Base-by-base conservation (phyloP, 2,329 filamentous ascomycete species). In the Diatrype stigma region DNA sequence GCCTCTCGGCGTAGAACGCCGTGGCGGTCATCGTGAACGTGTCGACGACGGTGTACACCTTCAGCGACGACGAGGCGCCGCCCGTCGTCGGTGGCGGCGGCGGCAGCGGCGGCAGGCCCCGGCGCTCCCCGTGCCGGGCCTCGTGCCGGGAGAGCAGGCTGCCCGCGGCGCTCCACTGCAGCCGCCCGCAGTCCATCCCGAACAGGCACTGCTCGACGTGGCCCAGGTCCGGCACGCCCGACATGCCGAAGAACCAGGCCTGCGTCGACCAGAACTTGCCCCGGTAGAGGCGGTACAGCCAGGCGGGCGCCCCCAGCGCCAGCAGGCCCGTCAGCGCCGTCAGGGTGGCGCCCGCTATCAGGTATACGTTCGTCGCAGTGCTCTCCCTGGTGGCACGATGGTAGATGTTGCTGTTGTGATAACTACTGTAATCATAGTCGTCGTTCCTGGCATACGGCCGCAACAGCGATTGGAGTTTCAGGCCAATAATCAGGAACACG, bases 231-330 rank as follows among this genome's bases (percentile, higher is more conserved):
- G 51, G 54, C 2, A 54, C 38, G 17, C 54, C 54, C 28, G 52
- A 34, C 6, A 56, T 34, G 12, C 54, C 54, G 10, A 56, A 28
- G 22, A 56, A 52, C 21, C 40, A 35, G 2, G 54, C 54, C 32
- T 55, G 54, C 3, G 52, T 55, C 3, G 48, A 51, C 54, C 54
- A 56, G 26, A 56, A 56, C 37, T 56, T 56, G 19, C 54, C 52
- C 6, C 37, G 19, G 38, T 56, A 56, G 3, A 56, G 52, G 21
- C 51, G 42, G 12, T 49, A 42, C 12, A 55, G 19, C 48, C 51
- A 40, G 6, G 28, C 35, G 7, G 50, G 52, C 3, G 45, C 45
- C 7, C 37, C 11, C 10, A 55, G n/a, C 32, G 22, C 34, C 30
- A 54, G 47, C 30, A 54, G 45, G 3, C 28, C 19, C 2, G 49